Base-by-base conservation (phyloP, 2,329 filamentous ascomycete species). In the Botryotinia calthae region DNA sequence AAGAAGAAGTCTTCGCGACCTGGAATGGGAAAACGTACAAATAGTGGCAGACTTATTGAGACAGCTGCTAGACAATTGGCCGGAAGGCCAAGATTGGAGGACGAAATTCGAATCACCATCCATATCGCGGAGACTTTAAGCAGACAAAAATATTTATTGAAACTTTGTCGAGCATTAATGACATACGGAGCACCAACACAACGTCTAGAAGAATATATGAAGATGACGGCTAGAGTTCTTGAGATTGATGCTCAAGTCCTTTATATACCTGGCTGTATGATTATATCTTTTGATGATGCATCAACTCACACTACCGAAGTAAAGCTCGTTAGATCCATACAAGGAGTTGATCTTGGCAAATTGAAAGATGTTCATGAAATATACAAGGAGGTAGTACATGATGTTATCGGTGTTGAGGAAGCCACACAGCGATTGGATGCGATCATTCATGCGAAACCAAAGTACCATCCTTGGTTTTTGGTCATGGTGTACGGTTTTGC, bases 181-280 rank as follows among this genome's bases (percentile, higher is more conserved):
- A 86, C 90, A 79, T 97, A 93, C 76, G 95, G 95, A 20, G 95
- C 95, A 0, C 95, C 95, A 0, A 97, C 94, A 0, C 95, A 98
- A 83, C 90, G 95, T 18, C 85, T 98, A 31, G 95, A 98, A 82
- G 92, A 97, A 80, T 97, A 97, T 81, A 91, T 98, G 88, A 90
- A 88, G 75, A 97, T 95, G 92, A 94, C 93, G 14, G 91, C 95
- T 1, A 88, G 93, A n/a, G 93, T 96, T 2, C 87, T 98, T 54
- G 93, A 95, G 81, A 95, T 97, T 25, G 92, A 97, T 76, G 92
- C 91, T 9, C 94, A 97, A 78, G 97, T 96, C 77, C 84, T 97
- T 34, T 98, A 97, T 80, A 89, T 97, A 44, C 94, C 95, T 0
- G 93, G 93, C 0, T 97, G 93, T 79, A 98, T 98, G 95, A 93